Evolutionary conservation across 176 grass and related monocot genomes (phyloP), one percentile per base, ranked within the genome.

Genomic region (Aegilops bicornis): DNA sequence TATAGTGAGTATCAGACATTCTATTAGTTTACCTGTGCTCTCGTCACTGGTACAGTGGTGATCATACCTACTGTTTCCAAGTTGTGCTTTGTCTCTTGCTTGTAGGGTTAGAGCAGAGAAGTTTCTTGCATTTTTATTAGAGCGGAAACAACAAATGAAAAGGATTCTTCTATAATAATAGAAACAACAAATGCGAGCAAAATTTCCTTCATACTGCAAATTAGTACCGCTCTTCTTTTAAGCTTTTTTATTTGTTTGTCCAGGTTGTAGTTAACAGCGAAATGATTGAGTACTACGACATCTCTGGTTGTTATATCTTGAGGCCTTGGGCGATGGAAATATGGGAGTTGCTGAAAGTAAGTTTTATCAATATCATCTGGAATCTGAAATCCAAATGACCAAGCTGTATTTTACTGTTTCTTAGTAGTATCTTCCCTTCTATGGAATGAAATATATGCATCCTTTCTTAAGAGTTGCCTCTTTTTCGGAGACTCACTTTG

Each of bases 201-300:
- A 5, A 16, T 17, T 35, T 14, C 7, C 10, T 84, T 50, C 58
- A 62, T 10, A 48, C 14, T 74, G 39, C 13, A 85, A 76, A 81
- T 45, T 56, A 39, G 65, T 61, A 1, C 64, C 4, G 27, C 64
- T 78, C 20, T 22, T 73, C 27, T 27, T 77, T 42, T 8, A 48
- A 70, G 35, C 8, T 79, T 17, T 61, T 19, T 40, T 86, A 70
- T 65, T 65, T 86, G 76, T 65, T 65, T 3, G 66, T 86, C 42
- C 82, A 98, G 96, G 96, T 95, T 84, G 91, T 95, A 70, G 93
- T 98, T 62, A 89, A 86, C 84, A 89, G 96, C 60, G 96, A 98
- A 88, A 98, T 98, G 96, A 98, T 98, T 0, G 96, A 98, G 76
- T 98, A 98, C 89, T 98, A 98, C 24, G 93, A 98, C 84, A 95